These are phyloP conservation scores for Tylopilus balloui DNA, from an alignment of 768 basidiomycete genomes.

Conservation along the genomic window DNA sequence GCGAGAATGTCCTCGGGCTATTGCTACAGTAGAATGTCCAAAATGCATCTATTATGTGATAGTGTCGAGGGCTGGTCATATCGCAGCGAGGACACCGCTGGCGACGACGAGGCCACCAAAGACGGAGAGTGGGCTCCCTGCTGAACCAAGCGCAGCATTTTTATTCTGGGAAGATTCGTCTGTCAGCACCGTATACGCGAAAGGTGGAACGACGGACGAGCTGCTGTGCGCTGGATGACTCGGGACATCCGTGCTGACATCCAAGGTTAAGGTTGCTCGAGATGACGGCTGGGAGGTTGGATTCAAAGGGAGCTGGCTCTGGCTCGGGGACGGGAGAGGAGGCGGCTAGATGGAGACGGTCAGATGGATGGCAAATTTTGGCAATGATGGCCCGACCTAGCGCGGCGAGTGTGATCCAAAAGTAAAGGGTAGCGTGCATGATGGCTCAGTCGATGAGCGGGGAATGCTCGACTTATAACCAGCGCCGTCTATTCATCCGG, in stretches of 20 bases:
- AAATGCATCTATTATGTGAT: conserved; percentile 2
- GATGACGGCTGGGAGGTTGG: conserved; percentile 12
- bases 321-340: conserved; percentile 23
- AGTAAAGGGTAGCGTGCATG: conserved; percentile 20
- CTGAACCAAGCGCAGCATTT: conserved; percentile 20
- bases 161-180: conserved; percentile 8
- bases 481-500: neutral
- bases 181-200: neutral
- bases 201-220: conserved; percentile 12
- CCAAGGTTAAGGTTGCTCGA: conserved; percentile 24
- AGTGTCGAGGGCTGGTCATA: conserved; percentile 5
- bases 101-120: conserved; percentile 22
- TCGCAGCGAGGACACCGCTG: conserved; percentile 16
- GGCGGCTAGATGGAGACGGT: conserved; percentile 8
- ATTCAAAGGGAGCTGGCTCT: conserved; percentile 25
- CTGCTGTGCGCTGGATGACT: conserved; percentile 17
- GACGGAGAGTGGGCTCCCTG: conserved; percentile 15
- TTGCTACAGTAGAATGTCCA: conserved; percentile 17
- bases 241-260: conserved; percentile 23
- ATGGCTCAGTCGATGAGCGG: conserved; percentile 14
- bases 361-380: neutral
- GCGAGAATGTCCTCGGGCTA: neutral
- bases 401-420: conserved; percentile 18
- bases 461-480: neutral
- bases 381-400: conserved; percentile 18